A percentile compares a stretch with the other conserved stretches of the same genome.
Evolutionary conservation across 2,329 filamentous ascomycete genomes (phyloP).

Genomic region (Fusarium verrucosum): DNA sequence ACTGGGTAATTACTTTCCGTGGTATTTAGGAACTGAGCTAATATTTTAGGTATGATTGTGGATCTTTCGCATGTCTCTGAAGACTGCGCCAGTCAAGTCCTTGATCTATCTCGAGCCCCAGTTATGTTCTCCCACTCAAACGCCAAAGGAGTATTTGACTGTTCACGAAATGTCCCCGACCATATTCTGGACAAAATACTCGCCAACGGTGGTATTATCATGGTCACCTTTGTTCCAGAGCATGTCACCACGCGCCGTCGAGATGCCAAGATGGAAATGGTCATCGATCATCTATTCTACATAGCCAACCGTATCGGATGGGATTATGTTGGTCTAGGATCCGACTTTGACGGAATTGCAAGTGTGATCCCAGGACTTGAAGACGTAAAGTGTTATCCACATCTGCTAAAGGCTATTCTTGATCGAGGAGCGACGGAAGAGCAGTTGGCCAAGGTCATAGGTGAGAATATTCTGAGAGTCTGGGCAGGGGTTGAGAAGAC

Average conservation of each 20-base stretch:
- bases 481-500: background rate
- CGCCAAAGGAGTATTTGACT: constrained; percentile 2
- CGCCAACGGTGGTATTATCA: background rate
- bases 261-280: constrained; percentile 11
- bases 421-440: constrained; percentile 2
- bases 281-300: constrained; percentile 7
- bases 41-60: background rate
- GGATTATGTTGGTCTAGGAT: constrained; percentile 1
- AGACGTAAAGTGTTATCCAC: background rate
- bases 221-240: constrained; percentile 8
- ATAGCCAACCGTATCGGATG: background rate
- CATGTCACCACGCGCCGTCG: background rate
- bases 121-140: constrained; percentile 18
- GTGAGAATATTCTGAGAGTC: background rate
- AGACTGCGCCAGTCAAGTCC: background rate
- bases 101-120: background rate
- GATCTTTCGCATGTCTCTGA: constrained; percentile 2
- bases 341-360: background rate
- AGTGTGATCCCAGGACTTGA: background rate
- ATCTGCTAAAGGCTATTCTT: background rate
- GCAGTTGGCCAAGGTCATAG: background rate
- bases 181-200: background rate
- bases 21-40: rapidly evolving
- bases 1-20: background rate
- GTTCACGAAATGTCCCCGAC: background rate